These are phyloP conservation scores for Irpex sp. DNA, from an alignment of 1,284 basidiomycete genomes.

Conservation along the genomic window DNA sequence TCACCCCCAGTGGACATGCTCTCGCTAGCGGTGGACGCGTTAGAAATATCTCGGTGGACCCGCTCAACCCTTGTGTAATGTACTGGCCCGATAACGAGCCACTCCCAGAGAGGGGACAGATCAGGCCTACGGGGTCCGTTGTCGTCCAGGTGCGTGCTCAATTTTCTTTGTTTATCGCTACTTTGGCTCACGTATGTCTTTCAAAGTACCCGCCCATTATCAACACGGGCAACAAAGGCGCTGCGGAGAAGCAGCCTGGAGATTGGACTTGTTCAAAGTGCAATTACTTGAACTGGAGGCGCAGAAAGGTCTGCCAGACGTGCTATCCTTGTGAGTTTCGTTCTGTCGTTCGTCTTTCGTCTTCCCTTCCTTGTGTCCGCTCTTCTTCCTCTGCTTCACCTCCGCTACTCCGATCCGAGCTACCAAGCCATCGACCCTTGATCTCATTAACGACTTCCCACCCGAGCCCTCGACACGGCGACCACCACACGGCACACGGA, in stretches of 20 bases:
- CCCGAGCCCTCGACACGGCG: background rate
- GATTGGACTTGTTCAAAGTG: slow-evolving; percentile 86
- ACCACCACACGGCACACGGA: background rate
- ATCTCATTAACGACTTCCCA: background rate
- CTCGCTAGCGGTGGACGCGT: slow-evolving; percentile 70
- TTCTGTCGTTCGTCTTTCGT: background rate
- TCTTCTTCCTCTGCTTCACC: background rate
- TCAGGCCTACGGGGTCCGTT: slow-evolving; percentile 51
- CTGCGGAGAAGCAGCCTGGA: slow-evolving; percentile 83
- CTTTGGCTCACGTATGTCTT: background rate
- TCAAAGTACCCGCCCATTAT: slow-evolving; percentile 73
- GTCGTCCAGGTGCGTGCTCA: slow-evolving; percentile 46
- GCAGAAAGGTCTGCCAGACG: slow-evolving; percentile 84
- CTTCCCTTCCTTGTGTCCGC: background rate
- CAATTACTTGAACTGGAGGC: slow-evolving; percentile 81
- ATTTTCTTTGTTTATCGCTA: background rate
- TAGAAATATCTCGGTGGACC: slow-evolving; percentile 69
- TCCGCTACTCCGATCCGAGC: background rate
- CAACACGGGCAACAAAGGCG: slow-evolving; percentile 84
- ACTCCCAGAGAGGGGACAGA: slow-evolving; percentile 69
- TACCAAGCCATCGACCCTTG: background rate
- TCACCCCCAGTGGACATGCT: slow-evolving; percentile 73
- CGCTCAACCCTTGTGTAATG: slow-evolving; percentile 67
- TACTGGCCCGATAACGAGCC: slow-evolving; percentile 85
- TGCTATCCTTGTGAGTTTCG: slow-evolving; percentile 69